phyloP scores from a whole-genome alignment of 2,329 filamentous ascomycete species.

The Conoideocrella luteorostrata region DNA sequence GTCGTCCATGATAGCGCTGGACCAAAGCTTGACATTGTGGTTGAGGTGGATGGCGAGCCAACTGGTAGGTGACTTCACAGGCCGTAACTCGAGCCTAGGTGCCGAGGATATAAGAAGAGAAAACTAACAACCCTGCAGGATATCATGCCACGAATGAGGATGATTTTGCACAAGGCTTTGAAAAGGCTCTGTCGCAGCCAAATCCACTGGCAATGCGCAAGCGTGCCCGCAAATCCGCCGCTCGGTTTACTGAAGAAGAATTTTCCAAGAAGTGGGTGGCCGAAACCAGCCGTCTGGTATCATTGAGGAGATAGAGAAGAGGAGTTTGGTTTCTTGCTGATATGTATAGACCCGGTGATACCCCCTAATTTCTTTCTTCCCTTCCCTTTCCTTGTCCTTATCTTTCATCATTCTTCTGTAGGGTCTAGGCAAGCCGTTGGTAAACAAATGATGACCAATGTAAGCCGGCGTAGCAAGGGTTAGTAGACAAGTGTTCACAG shows the following conservation, averaged over 20 bases:
- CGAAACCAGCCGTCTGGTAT: slow-evolving; percentile 68
- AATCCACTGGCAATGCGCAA: slow-evolving; percentile 69
- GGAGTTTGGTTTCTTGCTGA: slow-evolving; percentile 12
- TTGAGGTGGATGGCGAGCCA: slow-evolving; percentile 67
- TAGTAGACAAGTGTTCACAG: too few relatives aligned
- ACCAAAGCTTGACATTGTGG: slow-evolving; percentile 88
- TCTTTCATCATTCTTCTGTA: background rate
- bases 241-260: slow-evolving; percentile 79
- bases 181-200: slow-evolving; percentile 64
- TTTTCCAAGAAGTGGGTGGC: slow-evolving; percentile 74
- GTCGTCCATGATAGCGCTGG: slow-evolving; percentile 93
- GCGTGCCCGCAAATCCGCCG: slow-evolving; percentile 70
- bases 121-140: slow-evolving; percentile 39
- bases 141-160: slow-evolving; percentile 75
- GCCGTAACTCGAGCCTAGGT: background rate
- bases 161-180: slow-evolving; percentile 77
- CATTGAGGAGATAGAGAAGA: slow-evolving; percentile 24
- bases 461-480: too few relatives aligned
- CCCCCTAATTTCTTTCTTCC: slow-evolving; percentile 19
- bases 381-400: background rate
- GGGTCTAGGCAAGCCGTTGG: too few relatives aligned
- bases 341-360: slow-evolving; percentile 29
- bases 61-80: slow-evolving; percentile 53
- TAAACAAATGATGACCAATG: too few relatives aligned
- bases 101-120: background rate